Conservation (phyloP, 129 eudicot genomes). For the Dittrichia graveolens region DNA sequence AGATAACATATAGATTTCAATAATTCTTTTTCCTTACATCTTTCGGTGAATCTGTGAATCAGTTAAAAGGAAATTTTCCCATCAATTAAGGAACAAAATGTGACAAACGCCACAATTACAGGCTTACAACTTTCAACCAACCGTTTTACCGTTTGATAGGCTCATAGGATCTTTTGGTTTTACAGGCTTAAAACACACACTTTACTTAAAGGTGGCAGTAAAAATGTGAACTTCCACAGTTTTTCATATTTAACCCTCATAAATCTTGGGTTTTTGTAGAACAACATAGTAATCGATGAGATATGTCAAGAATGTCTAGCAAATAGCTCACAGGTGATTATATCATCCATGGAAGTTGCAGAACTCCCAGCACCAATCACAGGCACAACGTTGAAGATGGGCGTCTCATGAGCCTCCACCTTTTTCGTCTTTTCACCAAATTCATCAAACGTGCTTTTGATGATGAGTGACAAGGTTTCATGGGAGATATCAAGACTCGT, state of each 20-base stretch:
- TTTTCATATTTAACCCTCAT: background rate
- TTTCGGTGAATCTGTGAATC: too few species aligned
- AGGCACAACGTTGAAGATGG: conserved; percentile 75
- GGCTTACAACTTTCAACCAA: background rate
- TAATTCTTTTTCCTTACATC: too few species aligned
- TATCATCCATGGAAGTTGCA: conserved; percentile 63
- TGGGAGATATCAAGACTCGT: conserved; percentile 49
- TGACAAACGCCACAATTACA: background rate
- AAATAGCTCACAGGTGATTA: conserved; percentile 78
- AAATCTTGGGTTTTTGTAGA: conserved; percentile 2
- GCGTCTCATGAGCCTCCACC: conserved; percentile 30
- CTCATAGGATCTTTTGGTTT: conserved; percentile 12
- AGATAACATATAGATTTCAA: too few species aligned
- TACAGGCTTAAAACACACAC: background rate
- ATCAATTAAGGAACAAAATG: conserved; percentile 1
- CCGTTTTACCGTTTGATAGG: background rate
- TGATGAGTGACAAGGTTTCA: conserved; percentile 49
- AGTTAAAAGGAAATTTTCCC: too few species aligned
- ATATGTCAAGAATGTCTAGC: conserved; percentile 51
- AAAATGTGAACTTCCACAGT: conserved; percentile 12
- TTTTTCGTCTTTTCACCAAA: conserved; percentile 48
- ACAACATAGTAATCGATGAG: background rate
- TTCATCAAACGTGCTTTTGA: conserved; percentile 54
- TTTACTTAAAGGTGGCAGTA: background rate
- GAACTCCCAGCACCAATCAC: conserved; percentile 67